phyloP scores from a whole-genome alignment of 2,329 filamentous ascomycete genomes.

The Trichoderma asperellum region DNA sequence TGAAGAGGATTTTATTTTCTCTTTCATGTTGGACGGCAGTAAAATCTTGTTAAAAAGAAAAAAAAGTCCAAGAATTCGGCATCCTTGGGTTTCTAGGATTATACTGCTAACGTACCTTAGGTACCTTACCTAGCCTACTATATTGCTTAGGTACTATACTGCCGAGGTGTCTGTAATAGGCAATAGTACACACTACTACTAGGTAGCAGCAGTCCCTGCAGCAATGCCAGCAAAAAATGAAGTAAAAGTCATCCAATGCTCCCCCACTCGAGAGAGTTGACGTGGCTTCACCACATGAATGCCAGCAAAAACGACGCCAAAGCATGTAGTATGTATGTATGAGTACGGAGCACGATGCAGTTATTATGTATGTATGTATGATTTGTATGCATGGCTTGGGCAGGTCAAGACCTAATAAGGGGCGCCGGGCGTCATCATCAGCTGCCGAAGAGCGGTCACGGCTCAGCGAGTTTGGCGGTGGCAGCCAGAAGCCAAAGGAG shows the following conservation, averaged over 20 bases:
- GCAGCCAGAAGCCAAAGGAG: background rate
- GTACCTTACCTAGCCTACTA: no score
- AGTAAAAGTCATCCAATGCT: background rate
- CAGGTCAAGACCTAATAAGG: slow-evolving; percentile 3
- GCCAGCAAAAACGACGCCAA: slow-evolving; percentile 11
- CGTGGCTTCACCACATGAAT: slow-evolving; percentile 18
- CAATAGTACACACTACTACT: background rate
- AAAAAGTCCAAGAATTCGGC: background rate
- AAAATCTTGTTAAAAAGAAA: no score
- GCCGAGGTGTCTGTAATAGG: background rate
- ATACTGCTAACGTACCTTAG: background rate
- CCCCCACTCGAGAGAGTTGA: slow-evolving; percentile 16
- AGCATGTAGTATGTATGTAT: background rate
- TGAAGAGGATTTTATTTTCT: background rate
- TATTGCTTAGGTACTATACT: background rate
- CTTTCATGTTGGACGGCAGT: background rate
- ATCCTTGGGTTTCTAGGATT: background rate
- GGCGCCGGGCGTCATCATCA: slow-evolving; percentile 5
- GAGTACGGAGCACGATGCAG: slow-evolving; percentile 14
- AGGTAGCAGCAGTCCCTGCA: background rate
- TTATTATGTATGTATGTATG: background rate
- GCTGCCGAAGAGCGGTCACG: slow-evolving; percentile 23
- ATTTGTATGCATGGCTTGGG: background rate
- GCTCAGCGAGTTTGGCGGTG: background rate
- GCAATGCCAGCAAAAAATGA: background rate